phyloP scores from a whole-genome alignment of 371 early-diverging fungal species.

The Parasitella parasitica region DNA sequence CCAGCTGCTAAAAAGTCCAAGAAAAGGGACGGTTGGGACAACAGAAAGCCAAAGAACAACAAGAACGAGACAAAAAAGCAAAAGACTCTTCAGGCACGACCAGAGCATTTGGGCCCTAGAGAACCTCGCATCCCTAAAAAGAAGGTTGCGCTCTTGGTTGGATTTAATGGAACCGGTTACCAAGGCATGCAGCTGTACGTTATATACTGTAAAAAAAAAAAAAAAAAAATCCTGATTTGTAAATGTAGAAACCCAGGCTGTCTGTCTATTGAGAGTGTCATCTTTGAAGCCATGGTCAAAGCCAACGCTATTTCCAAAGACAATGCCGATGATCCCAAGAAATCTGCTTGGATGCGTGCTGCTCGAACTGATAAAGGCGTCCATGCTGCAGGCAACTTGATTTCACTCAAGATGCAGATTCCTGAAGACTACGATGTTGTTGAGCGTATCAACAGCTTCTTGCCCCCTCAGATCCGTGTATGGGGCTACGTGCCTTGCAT shows the following conservation, averaged over 20 bases:
- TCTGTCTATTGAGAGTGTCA: constrained; percentile 78
- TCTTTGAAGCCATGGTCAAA: constrained; percentile 74
- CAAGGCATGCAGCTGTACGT: constrained; percentile 94
- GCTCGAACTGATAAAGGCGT: constrained; percentile 99
- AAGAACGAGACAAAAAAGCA: neutral
- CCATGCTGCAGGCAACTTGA: constrained; percentile 96
- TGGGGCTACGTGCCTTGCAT: constrained; percentile 82
- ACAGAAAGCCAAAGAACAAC: constrained; percentile 1
- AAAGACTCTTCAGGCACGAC: neutral
- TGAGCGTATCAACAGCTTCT: constrained; percentile 66
- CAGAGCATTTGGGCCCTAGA: constrained; percentile 16
- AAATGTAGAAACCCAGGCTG: constrained; percentile 67
- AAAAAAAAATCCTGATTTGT: neutral
- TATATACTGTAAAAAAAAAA: neutral
- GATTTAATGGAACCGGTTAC: constrained; percentile 96
- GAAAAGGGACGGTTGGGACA: neutral
- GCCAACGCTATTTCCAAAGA: constrained; percentile 80
- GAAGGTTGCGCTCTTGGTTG: constrained; percentile 86
- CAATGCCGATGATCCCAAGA: constrained; percentile 76
- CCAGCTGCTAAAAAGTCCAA: neutral
- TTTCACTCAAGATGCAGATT: constrained; percentile 89
- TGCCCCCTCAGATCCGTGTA: constrained; percentile 83
- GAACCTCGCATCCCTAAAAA: constrained; percentile 76
- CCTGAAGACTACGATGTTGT: constrained; percentile 63
- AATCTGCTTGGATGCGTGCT: constrained; percentile 77